Conservation (phyloP, 2,329 filamentous ascomycete species). For the Pseudogymnoascus destructans region DNA sequence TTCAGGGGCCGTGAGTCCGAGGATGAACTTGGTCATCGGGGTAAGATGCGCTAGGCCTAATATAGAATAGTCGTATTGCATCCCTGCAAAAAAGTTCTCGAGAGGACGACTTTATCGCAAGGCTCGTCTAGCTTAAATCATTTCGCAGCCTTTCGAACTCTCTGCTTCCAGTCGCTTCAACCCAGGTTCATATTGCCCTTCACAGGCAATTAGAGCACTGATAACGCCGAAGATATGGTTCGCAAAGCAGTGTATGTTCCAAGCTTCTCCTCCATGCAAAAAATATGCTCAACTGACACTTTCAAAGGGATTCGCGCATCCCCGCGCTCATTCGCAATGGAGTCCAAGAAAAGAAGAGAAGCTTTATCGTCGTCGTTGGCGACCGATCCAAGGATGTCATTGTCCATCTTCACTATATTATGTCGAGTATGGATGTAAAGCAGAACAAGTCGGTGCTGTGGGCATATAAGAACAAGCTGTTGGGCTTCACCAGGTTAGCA, state of each 20-base stretch:
- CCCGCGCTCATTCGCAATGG: conserved; percentile 85
- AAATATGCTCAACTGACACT: conserved; percentile 12
- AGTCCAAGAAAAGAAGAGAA: conserved; percentile 89
- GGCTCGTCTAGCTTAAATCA: conserved; percentile 6
- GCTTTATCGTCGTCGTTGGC: conserved; percentile 94
- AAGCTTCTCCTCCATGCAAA: neutral
- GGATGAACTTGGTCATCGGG: neutral
- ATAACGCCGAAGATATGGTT: conserved; percentile 8
- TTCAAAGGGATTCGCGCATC: conserved; percentile 68
- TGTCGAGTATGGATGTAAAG: conserved; percentile 79
- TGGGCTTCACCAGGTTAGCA: conserved; percentile 65
- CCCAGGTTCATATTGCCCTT: conserved; percentile 10
- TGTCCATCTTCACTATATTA: conserved; percentile 86
- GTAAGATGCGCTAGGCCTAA: neutral
- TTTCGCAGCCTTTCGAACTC: conserved; percentile 9
- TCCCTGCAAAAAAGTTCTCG: conserved; percentile 7
- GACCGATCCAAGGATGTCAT: conserved; percentile 94
- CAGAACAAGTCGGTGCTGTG: conserved; percentile 93
- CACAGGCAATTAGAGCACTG: conserved; percentile 8
- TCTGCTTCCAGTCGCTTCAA: neutral
- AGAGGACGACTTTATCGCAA: conserved; percentile 5
- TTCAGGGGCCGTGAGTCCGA: neutral
- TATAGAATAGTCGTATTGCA: neutral
- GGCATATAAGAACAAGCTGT: conserved; percentile 96
- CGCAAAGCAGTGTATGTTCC: conserved; percentile 14